Evolutionary conservation across 2,329 filamentous ascomycete genomes (phyloP), one percentile per base, ranked within the genome.

Genomic region (Phialemoniopsis sp.): DNA sequence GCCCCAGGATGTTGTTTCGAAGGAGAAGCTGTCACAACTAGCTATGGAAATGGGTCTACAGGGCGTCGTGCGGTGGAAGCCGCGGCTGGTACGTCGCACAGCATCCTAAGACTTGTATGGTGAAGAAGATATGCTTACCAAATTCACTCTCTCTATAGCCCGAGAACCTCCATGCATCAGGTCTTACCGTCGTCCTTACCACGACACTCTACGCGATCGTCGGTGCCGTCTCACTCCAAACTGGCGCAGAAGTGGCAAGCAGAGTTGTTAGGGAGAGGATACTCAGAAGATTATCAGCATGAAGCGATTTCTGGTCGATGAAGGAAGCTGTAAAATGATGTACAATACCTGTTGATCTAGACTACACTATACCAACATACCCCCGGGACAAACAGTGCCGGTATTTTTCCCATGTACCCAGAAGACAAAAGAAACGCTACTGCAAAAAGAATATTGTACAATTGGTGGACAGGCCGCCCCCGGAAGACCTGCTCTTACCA

Each of bases 171-270:
- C 60, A 75, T 37, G 66, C 69, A 14, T 95, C 89, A 1, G 93
- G 93, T 49, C 63, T 85, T 19, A 77, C 87, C 18, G 70, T 82
- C 4, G 82, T 97, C 17, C 68, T 95, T 40, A 78, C 85, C 36
- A 82, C 89, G 45, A 80, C 88, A 4, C 54, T 98, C 40, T 88
- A 89, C 58, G 88, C 90, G 34, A 85, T 98, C 40, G 68, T 97
- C 33, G 93, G 93, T 16, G 93, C 93, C 10, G 64, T 98, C 38
- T 83, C 89, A n/a, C 68, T 98, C 55, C 89, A 96, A 62, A 82
- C 86, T 50, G 93, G 93, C 34, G 86, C 85, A 29, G 81, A 83
- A 33, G 77, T 86, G 40, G 89, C 91, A 42, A 84, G 82, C 47
- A 75, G 78, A 59, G 65, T 94, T 38, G 81, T 87, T 34, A 79